These are phyloP conservation scores for Trametes villosa DNA, from an alignment of 768 basidiomycete genomes.

Conservation along the genomic window DNA sequence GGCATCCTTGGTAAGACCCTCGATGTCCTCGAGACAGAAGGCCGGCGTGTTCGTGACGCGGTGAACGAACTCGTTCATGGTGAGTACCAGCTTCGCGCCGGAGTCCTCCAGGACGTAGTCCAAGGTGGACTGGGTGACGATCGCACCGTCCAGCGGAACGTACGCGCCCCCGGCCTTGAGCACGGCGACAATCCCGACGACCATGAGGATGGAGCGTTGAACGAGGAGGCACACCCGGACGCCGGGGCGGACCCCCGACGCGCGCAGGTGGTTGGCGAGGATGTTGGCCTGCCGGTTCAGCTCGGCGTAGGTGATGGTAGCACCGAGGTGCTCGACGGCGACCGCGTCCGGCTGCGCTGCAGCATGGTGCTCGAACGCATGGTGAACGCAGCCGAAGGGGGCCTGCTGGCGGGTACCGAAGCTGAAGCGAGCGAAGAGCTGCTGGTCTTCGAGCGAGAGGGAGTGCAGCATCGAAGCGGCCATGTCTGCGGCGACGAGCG, in stretches of 20 bases:
- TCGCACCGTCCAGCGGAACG: conserved; percentile 60
- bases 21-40: conserved; percentile 31
- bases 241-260: conserved; percentile 48
- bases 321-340: conserved; percentile 52
- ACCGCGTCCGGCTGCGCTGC: conserved; percentile 44
- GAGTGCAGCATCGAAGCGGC: conserved; percentile 13
- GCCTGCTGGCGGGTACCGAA: conserved; percentile 41
- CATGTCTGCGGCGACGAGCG: conserved; percentile 21
- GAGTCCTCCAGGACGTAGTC: conserved; percentile 56
- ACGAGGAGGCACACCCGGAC: conserved; percentile 59
- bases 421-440: conserved; percentile 50
- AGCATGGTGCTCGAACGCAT: conserved; percentile 57
- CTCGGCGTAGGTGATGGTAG: conserved; percentile 53
- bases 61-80: conserved; percentile 36
- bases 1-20: neutral
- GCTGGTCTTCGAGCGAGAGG: conserved; percentile 47
- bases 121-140: conserved; percentile 59
- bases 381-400: conserved; percentile 57
- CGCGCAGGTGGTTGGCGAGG: conserved; percentile 49
- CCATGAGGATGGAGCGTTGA: conserved; percentile 56
- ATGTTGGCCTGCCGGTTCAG: conserved; percentile 53
- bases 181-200: conserved; percentile 56
- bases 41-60: conserved; percentile 24
- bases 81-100: conserved; percentile 45
- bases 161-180: conserved; percentile 64